A percentile compares a stretch with the other conserved stretches of the same genome.
These are phyloP conservation scores for Taiwanofungus camphoratus DNA, from an alignment of 1,284 basidiomycete genomes.

Conservation along the genomic window DNA sequence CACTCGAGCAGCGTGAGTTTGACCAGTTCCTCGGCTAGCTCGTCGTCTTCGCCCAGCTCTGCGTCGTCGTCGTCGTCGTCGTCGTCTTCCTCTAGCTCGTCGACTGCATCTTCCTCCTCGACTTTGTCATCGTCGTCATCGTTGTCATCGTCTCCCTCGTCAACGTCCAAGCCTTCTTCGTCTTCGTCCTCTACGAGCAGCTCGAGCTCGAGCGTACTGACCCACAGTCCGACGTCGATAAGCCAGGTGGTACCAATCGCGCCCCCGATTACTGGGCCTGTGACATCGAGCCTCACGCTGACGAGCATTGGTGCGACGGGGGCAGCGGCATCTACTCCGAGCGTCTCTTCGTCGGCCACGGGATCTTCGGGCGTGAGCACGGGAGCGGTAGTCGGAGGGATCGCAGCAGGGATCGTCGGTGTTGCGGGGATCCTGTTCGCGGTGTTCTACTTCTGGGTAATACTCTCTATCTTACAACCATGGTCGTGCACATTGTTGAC, in stretches of 20 bases:
- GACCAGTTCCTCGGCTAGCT: background rate
- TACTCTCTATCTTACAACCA: conserved; percentile 17
- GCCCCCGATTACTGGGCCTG: background rate
- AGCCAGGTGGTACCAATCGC: background rate
- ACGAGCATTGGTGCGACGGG: conserved; percentile 9
- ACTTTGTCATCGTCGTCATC: conserved; percentile 5
- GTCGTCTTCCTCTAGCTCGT: conserved; percentile 7
- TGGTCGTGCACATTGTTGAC: conserved; percentile 5
- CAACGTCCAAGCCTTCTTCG: conserved; percentile 1
- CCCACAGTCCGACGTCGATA: background rate
- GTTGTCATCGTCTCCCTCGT: background rate
- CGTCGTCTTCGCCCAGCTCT: background rate
- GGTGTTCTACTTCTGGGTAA: conserved; percentile 50
- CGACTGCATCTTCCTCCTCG: conserved; percentile 5
- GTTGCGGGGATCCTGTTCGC: conserved; percentile 42
- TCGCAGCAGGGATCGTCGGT: conserved; percentile 45
- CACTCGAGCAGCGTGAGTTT: too few relatives aligned
- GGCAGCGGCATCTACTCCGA: conserved; percentile 7
- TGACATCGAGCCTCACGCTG: background rate
- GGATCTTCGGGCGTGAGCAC: conserved; percentile 10
- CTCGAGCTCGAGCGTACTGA: background rate
- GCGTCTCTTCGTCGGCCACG: conserved; percentile 6
- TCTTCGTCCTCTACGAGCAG: background rate
- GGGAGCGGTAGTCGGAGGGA: conserved; percentile 43
- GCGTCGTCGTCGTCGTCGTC: conserved; percentile 5